Percentiles rank a stretch among this genome's conserved stretches.
phyloP scores from a whole-genome alignment of 306 rosid genomes.

The Cicer bijugum region DNA sequence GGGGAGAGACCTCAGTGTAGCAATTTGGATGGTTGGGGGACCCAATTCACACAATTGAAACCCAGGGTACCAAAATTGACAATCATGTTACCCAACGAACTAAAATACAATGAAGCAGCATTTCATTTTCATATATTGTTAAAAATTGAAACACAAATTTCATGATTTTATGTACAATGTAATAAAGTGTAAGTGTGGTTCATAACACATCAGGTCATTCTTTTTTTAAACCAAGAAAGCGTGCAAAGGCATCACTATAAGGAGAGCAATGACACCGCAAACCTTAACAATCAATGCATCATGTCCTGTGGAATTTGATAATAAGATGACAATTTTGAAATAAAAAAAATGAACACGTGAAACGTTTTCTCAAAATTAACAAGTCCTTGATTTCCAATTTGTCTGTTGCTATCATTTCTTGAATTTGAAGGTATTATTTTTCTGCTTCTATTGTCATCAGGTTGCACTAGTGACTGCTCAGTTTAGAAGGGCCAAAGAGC shows the following conservation, averaged over 20 bases:
- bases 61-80: background rate
- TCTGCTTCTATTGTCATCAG: conserved; percentile 50
- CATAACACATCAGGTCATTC: background rate
- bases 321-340: background rate
- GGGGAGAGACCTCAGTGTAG: background rate
- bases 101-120: background rate
- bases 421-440: background rate
- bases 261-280: no score
- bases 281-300: no score
- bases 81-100: background rate
- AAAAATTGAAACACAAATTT: background rate
- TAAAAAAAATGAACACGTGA: background rate
- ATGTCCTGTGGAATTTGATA: background rate
- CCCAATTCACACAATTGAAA: background rate
- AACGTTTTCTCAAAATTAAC: background rate
- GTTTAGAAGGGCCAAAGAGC: conserved; percentile 76
- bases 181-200: background rate
- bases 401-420: background rate
- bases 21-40: background rate
- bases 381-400: background rate
- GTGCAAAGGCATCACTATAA: no score
- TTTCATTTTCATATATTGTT: conserved; percentile 8
- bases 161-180: background rate
- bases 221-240: no score
- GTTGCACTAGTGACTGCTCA: conserved; percentile 80